These are phyloP conservation scores for Melaleuca alternifolia DNA, from an alignment of 345 rosid genomes.

Conservation along the genomic window DNA sequence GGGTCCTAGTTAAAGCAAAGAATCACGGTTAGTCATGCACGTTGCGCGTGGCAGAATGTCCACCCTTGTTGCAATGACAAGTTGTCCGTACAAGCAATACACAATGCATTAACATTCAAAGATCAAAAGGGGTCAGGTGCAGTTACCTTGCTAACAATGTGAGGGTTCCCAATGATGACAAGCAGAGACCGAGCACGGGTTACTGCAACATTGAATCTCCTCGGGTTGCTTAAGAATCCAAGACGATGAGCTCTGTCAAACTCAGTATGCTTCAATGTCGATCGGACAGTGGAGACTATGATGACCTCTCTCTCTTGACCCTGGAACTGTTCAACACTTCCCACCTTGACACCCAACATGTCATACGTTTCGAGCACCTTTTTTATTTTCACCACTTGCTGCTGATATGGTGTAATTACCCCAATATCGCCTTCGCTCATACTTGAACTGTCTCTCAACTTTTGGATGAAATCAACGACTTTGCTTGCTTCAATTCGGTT, in stretches of 20 bases:
- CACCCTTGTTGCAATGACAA: background rate
- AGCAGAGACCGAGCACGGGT: slow-evolving; percentile 48
- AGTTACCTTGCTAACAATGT: slow-evolving; percentile 39
- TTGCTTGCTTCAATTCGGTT: slow-evolving; percentile 61
- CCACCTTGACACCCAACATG: slow-evolving; percentile 42
- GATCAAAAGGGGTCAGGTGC: background rate
- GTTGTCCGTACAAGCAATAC: background rate
- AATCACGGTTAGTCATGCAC: background rate
- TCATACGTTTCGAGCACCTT: slow-evolving; percentile 34
- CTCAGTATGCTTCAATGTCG: slow-evolving; percentile 39
- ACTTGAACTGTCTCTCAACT: slow-evolving; percentile 9
- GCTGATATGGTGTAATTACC: slow-evolving; percentile 55
- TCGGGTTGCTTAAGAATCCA: slow-evolving; percentile 51
- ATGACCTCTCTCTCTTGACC: slow-evolving; percentile 57
- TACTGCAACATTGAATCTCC: slow-evolving; percentile 47
- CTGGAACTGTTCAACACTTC: slow-evolving; percentile 67
- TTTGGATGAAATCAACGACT: slow-evolving; percentile 37
- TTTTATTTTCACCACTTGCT: slow-evolving; percentile 48
- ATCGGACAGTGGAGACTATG: slow-evolving; percentile 52
- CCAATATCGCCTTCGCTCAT: slow-evolving; percentile 38
- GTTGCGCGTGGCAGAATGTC: background rate
- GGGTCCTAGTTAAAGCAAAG: slow-evolving; percentile 21
- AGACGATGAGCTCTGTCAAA: slow-evolving; percentile 30
- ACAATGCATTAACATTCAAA: background rate
- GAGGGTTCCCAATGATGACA: slow-evolving; percentile 44